Evolutionary conservation across 139 green algal genomes (phyloP).

Genomic region (Tetradesmus lagerheimii): DNA sequence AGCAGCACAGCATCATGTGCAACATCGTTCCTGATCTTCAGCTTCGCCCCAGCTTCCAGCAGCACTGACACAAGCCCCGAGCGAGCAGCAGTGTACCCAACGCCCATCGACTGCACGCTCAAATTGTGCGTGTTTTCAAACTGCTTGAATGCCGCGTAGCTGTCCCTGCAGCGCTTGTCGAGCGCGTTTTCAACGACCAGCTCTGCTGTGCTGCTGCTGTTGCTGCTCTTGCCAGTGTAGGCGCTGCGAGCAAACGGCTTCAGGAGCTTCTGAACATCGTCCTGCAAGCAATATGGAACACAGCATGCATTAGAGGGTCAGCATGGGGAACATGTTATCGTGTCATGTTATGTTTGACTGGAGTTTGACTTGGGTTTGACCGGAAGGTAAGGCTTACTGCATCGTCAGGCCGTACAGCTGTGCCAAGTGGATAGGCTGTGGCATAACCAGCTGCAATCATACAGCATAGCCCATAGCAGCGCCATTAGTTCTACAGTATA

Average conservation of each 20-base stretch:
- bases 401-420: too few relatives aligned
- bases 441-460: too few relatives aligned
- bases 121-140: slow-evolving; percentile 77
- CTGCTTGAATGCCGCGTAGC: slow-evolving; percentile 66
- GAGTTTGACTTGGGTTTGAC: too few relatives aligned
- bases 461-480: too few relatives aligned
- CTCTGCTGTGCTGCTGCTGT: slow-evolving; percentile 37
- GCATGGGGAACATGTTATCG: too few relatives aligned
- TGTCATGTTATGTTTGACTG: too few relatives aligned
- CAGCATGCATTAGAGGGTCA: not conserved
- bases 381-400: too few relatives aligned
- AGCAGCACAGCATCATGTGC: slow-evolving; percentile 73
- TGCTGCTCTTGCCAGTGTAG: not conserved
- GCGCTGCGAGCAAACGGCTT: not conserved
- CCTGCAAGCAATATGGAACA: not conserved
- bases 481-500: too few relatives aligned
- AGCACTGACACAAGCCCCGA: slow-evolving; percentile 34
- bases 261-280: not conserved
- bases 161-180: slow-evolving; percentile 63
- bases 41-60: not conserved
- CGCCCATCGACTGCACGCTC: slow-evolving; percentile 77
- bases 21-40: slow-evolving; percentile 27
- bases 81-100: slow-evolving; percentile 55
- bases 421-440: too few relatives aligned
- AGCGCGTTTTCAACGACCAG: slow-evolving; percentile 49